phyloP scores from a whole-genome alignment of 371 early-diverging fungal genomes.

The Mucor sp. region DNA sequence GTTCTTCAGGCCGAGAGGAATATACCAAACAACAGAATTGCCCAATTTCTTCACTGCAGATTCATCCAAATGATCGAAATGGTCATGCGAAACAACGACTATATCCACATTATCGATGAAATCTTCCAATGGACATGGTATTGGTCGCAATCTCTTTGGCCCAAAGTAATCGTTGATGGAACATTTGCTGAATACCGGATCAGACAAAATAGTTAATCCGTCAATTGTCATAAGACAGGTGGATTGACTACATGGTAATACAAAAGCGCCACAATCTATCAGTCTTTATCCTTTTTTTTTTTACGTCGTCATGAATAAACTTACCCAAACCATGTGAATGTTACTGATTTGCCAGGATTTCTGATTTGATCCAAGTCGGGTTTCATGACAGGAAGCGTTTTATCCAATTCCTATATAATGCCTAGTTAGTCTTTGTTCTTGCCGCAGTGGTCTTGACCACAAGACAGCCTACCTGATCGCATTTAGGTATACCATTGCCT shows the following conservation, averaged over 20 bases:
- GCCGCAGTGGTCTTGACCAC: not conserved
- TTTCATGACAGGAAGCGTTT: conserved; percentile 44
- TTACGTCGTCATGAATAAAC: not conserved
- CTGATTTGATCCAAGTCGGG: conserved; percentile 35
- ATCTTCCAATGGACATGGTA: conserved; percentile 57
- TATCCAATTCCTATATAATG: conserved; percentile 34
- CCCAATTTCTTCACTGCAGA: conserved; percentile 51
- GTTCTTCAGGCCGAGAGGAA: conserved; percentile 55
- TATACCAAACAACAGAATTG: conserved; percentile 61
- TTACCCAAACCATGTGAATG: conserved; percentile 57
- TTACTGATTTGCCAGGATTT: conserved; percentile 19
- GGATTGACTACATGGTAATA: conserved; percentile 50
- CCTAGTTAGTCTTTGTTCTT: not conserved
- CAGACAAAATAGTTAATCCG: conserved; percentile 63
- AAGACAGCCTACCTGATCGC: conserved; percentile 4
- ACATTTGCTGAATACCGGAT: conserved; percentile 56
- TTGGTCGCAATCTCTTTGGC: conserved; percentile 53
- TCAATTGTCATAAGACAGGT: conserved; percentile 64
- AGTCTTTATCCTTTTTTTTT: not conserved
- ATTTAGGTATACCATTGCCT: conserved; percentile 27
- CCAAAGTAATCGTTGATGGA: conserved; percentile 54
- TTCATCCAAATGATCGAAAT: conserved; percentile 64
- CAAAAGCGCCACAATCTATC: not conserved
- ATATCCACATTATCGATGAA: conserved; percentile 55
- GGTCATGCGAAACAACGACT: conserved; percentile 61